These are phyloP conservation scores for Aspergillus olivimuriae DNA, from an alignment of 495 filamentous ascomycete species.

Conservation along the genomic window DNA sequence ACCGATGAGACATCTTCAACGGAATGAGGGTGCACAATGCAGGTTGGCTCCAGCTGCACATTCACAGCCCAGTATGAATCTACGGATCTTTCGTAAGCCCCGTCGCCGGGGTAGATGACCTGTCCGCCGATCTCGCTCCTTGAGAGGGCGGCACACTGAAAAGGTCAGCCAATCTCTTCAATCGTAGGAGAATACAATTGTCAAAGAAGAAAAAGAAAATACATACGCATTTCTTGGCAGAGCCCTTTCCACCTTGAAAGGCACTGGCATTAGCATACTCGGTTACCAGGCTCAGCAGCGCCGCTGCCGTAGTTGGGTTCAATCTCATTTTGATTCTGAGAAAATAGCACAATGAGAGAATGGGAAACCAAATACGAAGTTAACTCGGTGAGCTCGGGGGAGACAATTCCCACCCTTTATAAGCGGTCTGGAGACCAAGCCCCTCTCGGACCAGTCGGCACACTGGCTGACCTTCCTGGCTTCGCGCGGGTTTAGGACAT, in stretches of 20 bases:
- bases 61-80: slow-evolving; percentile 27
- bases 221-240: background rate
- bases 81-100: background rate
- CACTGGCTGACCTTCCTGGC: too few species aligned
- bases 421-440: background rate
- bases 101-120: background rate
- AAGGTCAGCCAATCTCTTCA: background rate
- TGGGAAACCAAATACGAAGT: background rate
- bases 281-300: background rate
- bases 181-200: background rate
- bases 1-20: slow-evolving; percentile 30
- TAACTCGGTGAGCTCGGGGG: background rate
- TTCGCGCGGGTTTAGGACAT: too few species aligned
- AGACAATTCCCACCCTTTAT: background rate
- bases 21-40: slow-evolving; percentile 26
- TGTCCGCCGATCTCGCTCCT: background rate
- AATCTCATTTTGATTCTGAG: background rate
- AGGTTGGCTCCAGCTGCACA: slow-evolving; percentile 27
- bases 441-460: too few species aligned
- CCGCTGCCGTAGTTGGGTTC: background rate
- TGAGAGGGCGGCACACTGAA: background rate
- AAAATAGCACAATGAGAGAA: too few species aligned
- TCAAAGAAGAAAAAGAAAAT: background rate
- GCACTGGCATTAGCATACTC: background rate
- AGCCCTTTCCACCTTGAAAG: background rate